Percentiles rank a stretch among this genome's conserved stretches.
phyloP scores from a whole-genome alignment of 169 alveolate genomes.

The Toxoplasma gondii region DNA sequence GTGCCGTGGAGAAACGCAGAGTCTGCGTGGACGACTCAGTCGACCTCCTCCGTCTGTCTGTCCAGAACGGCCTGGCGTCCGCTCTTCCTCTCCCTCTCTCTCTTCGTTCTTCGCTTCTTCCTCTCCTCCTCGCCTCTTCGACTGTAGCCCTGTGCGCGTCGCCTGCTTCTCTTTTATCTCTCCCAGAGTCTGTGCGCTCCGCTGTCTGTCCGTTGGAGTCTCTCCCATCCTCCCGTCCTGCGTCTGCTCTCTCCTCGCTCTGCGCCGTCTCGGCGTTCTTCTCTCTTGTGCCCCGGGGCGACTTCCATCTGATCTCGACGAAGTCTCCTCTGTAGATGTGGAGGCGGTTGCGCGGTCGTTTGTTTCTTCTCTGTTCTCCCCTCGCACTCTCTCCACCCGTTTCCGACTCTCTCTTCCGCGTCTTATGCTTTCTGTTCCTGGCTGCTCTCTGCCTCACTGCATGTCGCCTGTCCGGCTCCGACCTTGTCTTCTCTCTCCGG shows the following conservation, averaged over 20 bases:
- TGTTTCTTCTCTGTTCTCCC: too few species aligned
- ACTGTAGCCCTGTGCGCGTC: background rate
- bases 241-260: too few species aligned
- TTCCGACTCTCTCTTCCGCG: background rate
- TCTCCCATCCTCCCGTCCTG: background rate
- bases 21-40: too few species aligned
- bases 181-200: background rate
- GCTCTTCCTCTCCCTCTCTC: background rate
- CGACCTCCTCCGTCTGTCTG: background rate
- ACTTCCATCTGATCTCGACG: background rate
- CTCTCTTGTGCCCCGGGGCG: background rate
- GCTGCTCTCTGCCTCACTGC: background rate
- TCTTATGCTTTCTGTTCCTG: background rate
- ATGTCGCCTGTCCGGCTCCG: background rate
- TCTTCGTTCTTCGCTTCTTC: background rate
- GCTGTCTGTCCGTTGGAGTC: background rate
- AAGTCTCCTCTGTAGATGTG: conserved; percentile 10
- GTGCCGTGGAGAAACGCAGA: too few species aligned
- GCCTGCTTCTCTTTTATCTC: background rate
- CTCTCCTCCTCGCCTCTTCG: background rate
- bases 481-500: background rate
- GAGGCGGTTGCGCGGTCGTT: background rate
- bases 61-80: too few species aligned
- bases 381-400: background rate
- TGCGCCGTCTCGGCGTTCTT: background rate